Conservation (phyloP, 78 protist species). For the slime mould (Dictyostelium discoideum) region dicty_2.7 NC_007090.3:58501-59000, state of each 20-base stretch:
- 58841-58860: not conserved
- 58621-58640: conserved; percentile 67
- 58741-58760: conserved; percentile 48
- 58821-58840: conserved; percentile 50
- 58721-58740: conserved; percentile 6
- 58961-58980: too few species aligned
- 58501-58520: conserved; percentile 77
- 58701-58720: conserved; percentile 32
- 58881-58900: not conserved
- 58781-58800: conserved; percentile 41
- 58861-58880: not conserved
- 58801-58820: conserved; percentile 54
- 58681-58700: conserved; percentile 30
- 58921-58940: too few species aligned
- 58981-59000: too few species aligned
- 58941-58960: too few species aligned
- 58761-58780: not conserved
- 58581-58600: conserved; percentile 68
- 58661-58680: conserved; percentile 22
- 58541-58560: conserved; percentile 70
- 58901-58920: too few species aligned
- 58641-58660: conserved; percentile 80
- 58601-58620: conserved; percentile 58
- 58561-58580: conserved; percentile 49
- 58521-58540: conserved; percentile 84